Percentiles rank a stretch among this genome's conserved stretches.
These are phyloP conservation scores for Yarrowia sp. DNA, from an alignment of 805 yeast genomes.

Conservation along the genomic window DNA sequence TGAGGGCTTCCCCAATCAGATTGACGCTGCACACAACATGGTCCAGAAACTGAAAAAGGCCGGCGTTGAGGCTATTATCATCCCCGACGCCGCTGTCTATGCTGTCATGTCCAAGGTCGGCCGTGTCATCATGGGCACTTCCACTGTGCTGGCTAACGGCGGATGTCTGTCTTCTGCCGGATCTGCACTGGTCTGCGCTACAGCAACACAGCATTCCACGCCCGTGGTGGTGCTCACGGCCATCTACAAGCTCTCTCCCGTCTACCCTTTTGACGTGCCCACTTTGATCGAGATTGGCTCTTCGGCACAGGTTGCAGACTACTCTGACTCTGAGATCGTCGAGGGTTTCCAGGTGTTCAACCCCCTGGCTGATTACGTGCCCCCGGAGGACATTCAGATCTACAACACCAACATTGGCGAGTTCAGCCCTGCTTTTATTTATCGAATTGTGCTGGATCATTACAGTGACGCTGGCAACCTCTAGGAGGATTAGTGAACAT, in stretches of 20 bases:
- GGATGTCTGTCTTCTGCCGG: constrained; percentile 90
- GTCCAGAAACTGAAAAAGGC: constrained; percentile 78
- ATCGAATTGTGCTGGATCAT: constrained; percentile 91
- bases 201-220: constrained; percentile 93
- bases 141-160: constrained; percentile 93
- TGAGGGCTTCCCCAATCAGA: constrained; percentile 87
- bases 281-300: constrained; percentile 87
- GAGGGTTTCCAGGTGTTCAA: constrained; percentile 79
- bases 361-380: constrained; percentile 85
- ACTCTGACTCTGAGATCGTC: constrained; percentile 64
- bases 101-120: constrained; percentile 98
- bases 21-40: constrained; percentile 70
- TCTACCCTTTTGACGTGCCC: constrained; percentile 85
- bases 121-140: constrained; percentile 89
- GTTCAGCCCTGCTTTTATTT: constrained; percentile 91
- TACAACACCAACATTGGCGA: constrained; percentile 95
- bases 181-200: constrained; percentile 87
- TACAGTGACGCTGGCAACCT: constrained; percentile 72
- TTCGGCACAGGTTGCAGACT: constrained; percentile 81
- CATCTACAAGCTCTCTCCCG: constrained; percentile 84
- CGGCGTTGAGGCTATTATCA: constrained; percentile 82
- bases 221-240: constrained; percentile 97
- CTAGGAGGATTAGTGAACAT: neutral
- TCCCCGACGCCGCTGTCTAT: constrained; percentile 89
- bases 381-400: constrained; percentile 92